These are phyloP conservation scores for Logfia minima DNA, from an alignment of 129 eudicot genomes.

Conservation along the genomic window DNA sequence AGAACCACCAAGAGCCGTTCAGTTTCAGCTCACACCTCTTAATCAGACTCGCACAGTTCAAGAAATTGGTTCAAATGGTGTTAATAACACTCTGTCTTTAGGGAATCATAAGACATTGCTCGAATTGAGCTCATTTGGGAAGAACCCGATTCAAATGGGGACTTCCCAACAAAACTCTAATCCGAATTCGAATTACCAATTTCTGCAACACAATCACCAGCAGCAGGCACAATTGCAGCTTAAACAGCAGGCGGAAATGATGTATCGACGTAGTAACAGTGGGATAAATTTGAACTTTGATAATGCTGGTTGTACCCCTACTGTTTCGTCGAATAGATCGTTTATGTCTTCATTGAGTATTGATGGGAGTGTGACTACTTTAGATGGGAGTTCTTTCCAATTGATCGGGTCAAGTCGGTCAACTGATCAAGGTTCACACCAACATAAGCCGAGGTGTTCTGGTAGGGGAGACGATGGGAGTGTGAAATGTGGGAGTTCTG, in stretches of 20 bases:
- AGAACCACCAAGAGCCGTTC: constrained; percentile 46
- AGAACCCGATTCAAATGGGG: constrained; percentile 42
- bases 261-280: constrained; percentile 70
- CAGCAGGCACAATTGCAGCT: constrained; percentile 46
- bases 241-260: constrained; percentile 71
- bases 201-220: constrained; percentile 57
- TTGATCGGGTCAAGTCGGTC: constrained; percentile 66
- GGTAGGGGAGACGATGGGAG: constrained; percentile 84
- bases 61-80: constrained; percentile 45
- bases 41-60: constrained; percentile 39
- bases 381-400: constrained; percentile 71
- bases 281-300: constrained; percentile 85
- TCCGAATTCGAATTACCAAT: constrained; percentile 37
- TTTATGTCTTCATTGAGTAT: constrained; percentile 89
- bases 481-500: constrained; percentile 73
- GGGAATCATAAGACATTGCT: constrained; percentile 32
- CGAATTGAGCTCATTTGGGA: constrained; percentile 51
- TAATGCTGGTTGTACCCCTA: constrained; percentile 63
- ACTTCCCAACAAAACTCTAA: constrained; percentile 39
- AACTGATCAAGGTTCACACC: constrained; percentile 61
- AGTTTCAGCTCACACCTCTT: constrained; percentile 37
- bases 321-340: constrained; percentile 79
- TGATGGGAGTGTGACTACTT: constrained; percentile 90
- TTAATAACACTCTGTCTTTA: constrained; percentile 44
- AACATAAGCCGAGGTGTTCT: constrained; percentile 71